These are phyloP conservation scores for Pseudogymnoascus sp. DNA, from an alignment of 2,329 filamentous ascomycete species.

Conservation along the genomic window DNA sequence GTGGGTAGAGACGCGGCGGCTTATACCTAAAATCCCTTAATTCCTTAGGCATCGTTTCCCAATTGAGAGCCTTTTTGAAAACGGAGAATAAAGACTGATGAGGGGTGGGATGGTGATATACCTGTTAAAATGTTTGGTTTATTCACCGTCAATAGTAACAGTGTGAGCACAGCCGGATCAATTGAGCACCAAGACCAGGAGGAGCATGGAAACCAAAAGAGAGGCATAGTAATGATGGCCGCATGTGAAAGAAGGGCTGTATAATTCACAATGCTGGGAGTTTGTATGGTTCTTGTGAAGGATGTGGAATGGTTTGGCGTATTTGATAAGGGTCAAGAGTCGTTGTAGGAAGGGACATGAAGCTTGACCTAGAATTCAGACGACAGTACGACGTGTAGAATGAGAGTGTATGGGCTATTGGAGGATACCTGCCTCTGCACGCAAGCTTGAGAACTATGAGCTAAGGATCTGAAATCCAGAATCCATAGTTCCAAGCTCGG, in stretches of 20 bases:
- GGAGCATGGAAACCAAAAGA: background rate
- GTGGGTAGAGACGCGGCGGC: background rate
- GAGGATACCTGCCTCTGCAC: background rate
- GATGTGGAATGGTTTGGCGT: background rate
- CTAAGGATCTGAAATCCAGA: background rate
- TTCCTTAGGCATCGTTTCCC: slow-evolving; percentile 7
- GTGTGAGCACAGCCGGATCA: background rate
- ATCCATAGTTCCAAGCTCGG: background rate
- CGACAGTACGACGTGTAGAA: background rate
- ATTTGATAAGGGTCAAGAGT: background rate
- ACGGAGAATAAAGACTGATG: background rate
- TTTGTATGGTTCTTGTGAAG: background rate
- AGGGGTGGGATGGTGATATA: background rate
- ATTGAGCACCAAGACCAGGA: background rate
- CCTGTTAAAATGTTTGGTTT: background rate
- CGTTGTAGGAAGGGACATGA: background rate
- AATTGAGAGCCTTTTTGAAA: background rate
- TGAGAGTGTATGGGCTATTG: background rate
- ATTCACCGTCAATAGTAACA: background rate
- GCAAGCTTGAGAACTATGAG: background rate
- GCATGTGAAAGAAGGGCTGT: background rate
- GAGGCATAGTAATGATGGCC: background rate
- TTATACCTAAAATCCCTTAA: slow-evolving; percentile 8
- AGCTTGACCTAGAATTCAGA: slow-evolving; percentile 4
- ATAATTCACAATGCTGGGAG: background rate